phyloP scores from a whole-genome alignment of 768 basidiomycete species.

The Boletus sp. region DNA sequence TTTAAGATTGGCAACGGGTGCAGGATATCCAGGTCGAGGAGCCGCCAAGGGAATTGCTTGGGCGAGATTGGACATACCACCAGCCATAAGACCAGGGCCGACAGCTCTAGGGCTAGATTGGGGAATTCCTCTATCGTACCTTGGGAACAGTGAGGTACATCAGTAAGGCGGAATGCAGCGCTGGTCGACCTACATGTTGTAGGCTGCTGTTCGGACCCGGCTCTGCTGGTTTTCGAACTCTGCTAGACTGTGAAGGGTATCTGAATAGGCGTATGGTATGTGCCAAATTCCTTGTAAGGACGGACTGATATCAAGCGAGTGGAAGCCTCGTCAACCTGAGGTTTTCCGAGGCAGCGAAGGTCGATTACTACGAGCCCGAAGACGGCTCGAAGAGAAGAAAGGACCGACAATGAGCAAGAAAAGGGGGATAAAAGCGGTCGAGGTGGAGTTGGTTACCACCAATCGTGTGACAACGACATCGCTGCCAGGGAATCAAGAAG shows the following conservation, averaged over 20 bases:
- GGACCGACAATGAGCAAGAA: not conserved
- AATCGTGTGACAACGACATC: conserved; percentile 16
- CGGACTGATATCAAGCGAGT: conserved; percentile 26
- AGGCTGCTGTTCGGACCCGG: conserved; percentile 56
- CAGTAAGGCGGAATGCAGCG: conserved; percentile 5
- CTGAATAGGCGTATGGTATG: conserved; percentile 5
- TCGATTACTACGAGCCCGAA: conserved; percentile 9
- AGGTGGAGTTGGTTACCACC: conserved; percentile 17
- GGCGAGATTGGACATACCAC: conserved; percentile 29
- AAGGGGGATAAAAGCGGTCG: conserved; percentile 1
- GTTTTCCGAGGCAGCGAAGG: conserved; percentile 23
- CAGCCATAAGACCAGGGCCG: conserved; percentile 47
- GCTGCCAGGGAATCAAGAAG: not conserved
- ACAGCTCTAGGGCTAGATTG: conserved; percentile 55
- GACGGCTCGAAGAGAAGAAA: conserved; percentile 7
- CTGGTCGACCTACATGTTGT: conserved; percentile 58
- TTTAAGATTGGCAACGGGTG: conserved; percentile 65
- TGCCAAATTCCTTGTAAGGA: not conserved
- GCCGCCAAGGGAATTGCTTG: conserved; percentile 53
- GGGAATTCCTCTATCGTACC: conserved; percentile 59
- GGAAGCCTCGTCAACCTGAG: conserved; percentile 26
- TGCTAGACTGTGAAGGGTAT: conserved; percentile 34
- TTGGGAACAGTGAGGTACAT: conserved; percentile 26
- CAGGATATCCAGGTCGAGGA: conserved; percentile 72
- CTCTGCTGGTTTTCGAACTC: conserved; percentile 42